Conservation (phyloP, 495 filamentous ascomycete species). For the Penicillium tannophilum region DNA sequence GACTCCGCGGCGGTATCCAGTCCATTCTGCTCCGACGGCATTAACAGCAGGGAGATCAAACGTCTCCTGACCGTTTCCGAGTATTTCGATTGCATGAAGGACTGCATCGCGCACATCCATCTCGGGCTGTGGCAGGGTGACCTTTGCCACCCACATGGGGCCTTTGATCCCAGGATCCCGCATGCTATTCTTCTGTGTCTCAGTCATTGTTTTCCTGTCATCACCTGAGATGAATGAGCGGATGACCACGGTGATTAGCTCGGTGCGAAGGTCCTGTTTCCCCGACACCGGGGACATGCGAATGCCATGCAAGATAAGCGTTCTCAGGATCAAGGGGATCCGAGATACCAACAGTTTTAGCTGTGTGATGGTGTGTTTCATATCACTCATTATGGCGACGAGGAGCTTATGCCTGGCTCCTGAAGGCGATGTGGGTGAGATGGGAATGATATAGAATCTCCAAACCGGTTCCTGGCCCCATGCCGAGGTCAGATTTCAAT, state of each 20-base stretch:
- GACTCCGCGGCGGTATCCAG: slow-evolving; percentile 66
- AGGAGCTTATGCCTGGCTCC: not conserved
- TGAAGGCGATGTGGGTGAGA: slow-evolving; percentile 2
- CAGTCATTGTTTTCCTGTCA: slow-evolving; percentile 48
- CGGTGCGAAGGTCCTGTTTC: slow-evolving; percentile 80
- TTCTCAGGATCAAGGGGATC: slow-evolving; percentile 68
- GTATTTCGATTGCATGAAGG: slow-evolving; percentile 61
- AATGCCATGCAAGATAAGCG: slow-evolving; percentile 67
- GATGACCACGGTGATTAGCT: slow-evolving; percentile 69
- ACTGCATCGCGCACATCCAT: slow-evolving; percentile 60
- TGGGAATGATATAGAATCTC: slow-evolving; percentile 8
- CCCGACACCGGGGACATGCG: slow-evolving; percentile 63
- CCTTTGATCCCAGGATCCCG: slow-evolving; percentile 73
- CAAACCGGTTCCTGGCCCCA: slow-evolving; percentile 25
- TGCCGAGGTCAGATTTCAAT: slow-evolving; percentile 25
- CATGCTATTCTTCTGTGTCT: slow-evolving; percentile 62
- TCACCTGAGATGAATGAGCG: slow-evolving; percentile 59
- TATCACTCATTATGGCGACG: slow-evolving; percentile 36
- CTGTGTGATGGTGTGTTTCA: slow-evolving; percentile 31
- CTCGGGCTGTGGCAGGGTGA: slow-evolving; percentile 58
- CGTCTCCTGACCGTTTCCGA: slow-evolving; percentile 53
- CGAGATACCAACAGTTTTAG: slow-evolving; percentile 54
- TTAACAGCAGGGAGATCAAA: slow-evolving; percentile 56
- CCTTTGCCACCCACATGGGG: slow-evolving; percentile 76
- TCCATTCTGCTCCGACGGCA: slow-evolving; percentile 84